Conservation (phyloP, 1,139 yeast species). For the Candida frijolesensis region DNA sequence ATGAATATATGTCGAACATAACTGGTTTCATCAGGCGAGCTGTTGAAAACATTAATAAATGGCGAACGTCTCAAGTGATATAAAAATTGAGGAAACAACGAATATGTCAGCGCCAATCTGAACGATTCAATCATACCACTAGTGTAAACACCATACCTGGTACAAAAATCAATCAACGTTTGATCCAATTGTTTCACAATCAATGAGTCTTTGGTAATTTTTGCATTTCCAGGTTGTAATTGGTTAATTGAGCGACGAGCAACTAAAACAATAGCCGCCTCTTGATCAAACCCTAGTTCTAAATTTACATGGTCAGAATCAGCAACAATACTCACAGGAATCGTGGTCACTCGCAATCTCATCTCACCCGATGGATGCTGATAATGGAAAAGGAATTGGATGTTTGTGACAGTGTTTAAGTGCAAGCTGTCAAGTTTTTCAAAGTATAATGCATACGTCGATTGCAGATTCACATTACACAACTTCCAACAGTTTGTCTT, state of each 20-base stretch:
- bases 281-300: conserved; percentile 62
- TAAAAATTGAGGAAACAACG: conserved; percentile 75
- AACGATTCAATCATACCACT: conserved; percentile 78
- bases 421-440: conserved; percentile 47
- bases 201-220: conserved; percentile 26
- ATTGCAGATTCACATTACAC: conserved; percentile 56
- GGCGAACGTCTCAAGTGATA: conserved; percentile 74
- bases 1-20: conserved; percentile 66
- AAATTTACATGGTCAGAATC: conserved; percentile 44
- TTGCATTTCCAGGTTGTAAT: conserved; percentile 30
- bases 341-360: conserved; percentile 53
- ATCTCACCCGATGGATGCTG: conserved; percentile 57
- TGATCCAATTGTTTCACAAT: conserved; percentile 87
- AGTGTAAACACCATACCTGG: conserved; percentile 83
- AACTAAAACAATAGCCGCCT: conserved; percentile 65
- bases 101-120: conserved; percentile 74
- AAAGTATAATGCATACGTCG: conserved; percentile 59
- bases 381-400: conserved; percentile 78
- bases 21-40: conserved; percentile 79
- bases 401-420: conserved; percentile 31
- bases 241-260: conserved; percentile 57
- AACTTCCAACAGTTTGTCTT: conserved; percentile 64
- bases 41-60: conserved; percentile 69
- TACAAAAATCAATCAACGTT: conserved; percentile 78
- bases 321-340: conserved; percentile 41